phyloP scores from a whole-genome alignment of 225 moss, liverwort and hornwort genomes.

The Bryum argenteum region DNA sequence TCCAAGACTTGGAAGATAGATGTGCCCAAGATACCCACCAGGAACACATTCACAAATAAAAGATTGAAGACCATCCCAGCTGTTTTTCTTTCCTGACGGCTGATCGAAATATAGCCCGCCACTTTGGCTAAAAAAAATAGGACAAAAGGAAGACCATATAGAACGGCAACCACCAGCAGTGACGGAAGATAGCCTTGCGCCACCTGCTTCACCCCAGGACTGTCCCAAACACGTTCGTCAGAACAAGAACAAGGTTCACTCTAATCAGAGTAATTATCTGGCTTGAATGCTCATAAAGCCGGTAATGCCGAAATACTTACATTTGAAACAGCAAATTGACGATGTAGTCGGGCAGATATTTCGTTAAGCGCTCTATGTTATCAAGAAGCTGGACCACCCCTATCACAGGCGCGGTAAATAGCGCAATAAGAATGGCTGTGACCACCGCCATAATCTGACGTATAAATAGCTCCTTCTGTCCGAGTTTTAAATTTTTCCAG shows the following conservation, averaged over 20 bases:
- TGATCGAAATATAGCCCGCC: constrained; percentile 76
- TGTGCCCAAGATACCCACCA: constrained; percentile 77
- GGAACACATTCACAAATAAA: constrained; percentile 87
- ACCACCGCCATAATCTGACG: constrained; percentile 55
- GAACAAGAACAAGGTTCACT: constrained; percentile 11
- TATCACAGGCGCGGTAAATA: constrained; percentile 79
- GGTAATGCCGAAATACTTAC: constrained; percentile 45
- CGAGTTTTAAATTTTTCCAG: constrained; percentile 79
- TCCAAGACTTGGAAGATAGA: constrained; percentile 51
- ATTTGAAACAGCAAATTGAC: constrained; percentile 42
- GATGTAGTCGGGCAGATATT: constrained; percentile 42
- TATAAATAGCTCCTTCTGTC: constrained; percentile 55
- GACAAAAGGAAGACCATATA: constrained; percentile 72
- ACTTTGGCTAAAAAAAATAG: constrained; percentile 60
- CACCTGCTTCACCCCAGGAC: constrained; percentile 73
- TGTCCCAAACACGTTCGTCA: constrained; percentile 39
- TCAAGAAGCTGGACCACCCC: constrained; percentile 62
- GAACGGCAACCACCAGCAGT: constrained; percentile 62
- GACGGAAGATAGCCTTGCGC: constrained; percentile 91
- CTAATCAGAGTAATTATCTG: background rate
- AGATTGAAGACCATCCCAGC: constrained; percentile 77
- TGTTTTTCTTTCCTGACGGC: constrained; percentile 77
- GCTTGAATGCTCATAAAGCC: background rate
- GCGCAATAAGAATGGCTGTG: constrained; percentile 61
- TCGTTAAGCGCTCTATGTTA: constrained; percentile 45